phyloP scores from a whole-genome alignment of 2,329 filamentous ascomycete species.

The Xylariaceae sp. region DNA sequence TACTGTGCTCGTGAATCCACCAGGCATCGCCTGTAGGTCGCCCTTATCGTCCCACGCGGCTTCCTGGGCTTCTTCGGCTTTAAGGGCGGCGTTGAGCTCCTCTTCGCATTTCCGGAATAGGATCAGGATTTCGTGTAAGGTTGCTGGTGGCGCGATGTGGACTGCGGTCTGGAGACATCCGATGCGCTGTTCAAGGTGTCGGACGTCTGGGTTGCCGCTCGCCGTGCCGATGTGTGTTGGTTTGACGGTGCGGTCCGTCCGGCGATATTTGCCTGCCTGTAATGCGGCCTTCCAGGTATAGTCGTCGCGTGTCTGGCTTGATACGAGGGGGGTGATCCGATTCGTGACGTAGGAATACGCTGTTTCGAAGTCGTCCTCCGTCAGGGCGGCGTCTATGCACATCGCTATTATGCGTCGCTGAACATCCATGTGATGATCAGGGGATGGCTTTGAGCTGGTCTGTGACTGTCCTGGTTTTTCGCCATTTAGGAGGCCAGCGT shows the following conservation, averaged over 20 bases:
- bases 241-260: slow-evolving; percentile 46
- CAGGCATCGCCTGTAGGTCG: slow-evolving; percentile 53
- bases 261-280: slow-evolving; percentile 68
- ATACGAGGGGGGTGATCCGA: slow-evolving; percentile 45
- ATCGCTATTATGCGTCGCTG: slow-evolving; percentile 69
- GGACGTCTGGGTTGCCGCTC: slow-evolving; percentile 56
- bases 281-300: slow-evolving; percentile 76
- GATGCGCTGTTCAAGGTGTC: slow-evolving; percentile 73
- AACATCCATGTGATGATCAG: slow-evolving; percentile 37
- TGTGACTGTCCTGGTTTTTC: slow-evolving; percentile 30
- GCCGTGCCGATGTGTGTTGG: slow-evolving; percentile 57
- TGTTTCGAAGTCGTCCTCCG: slow-evolving; percentile 77
- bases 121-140: slow-evolving; percentile 69
- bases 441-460: slow-evolving; percentile 25
- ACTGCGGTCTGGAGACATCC: slow-evolving; percentile 73
- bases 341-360: slow-evolving; percentile 79
- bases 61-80: slow-evolving; percentile 62
- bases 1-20: slow-evolving; percentile 42
- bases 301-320: slow-evolving; percentile 43
- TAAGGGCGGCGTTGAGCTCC: slow-evolving; percentile 62
- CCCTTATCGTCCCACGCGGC: slow-evolving; percentile 64
- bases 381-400: slow-evolving; percentile 72
- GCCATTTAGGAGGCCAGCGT: slow-evolving; percentile 46
- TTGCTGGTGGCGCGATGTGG: slow-evolving; percentile 62
- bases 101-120: slow-evolving; percentile 74